Conservation (phyloP, 2,329 filamentous ascomycete species). For the Lachnellula cervina region DNA sequence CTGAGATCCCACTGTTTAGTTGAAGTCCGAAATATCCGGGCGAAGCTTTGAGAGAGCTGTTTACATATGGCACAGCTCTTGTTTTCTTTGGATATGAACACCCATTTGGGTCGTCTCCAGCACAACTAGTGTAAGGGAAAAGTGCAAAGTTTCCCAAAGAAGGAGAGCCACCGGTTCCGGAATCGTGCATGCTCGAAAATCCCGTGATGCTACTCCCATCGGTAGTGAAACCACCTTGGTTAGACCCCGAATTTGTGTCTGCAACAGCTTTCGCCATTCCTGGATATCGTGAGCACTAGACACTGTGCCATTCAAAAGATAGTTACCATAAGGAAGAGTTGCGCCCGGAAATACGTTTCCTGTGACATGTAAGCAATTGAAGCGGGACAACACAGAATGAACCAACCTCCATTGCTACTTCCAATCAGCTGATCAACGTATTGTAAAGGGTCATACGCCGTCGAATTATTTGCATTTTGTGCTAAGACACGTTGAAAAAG, state of each 20-base stretch:
- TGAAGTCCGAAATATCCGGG: constrained; percentile 63
- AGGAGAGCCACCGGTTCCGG: constrained; percentile 41
- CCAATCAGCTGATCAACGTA: constrained; percentile 50
- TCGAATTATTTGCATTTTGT: constrained; percentile 16
- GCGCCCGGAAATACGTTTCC: constrained; percentile 51
- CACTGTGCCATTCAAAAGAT: neutral
- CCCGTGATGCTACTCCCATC: constrained; percentile 46
- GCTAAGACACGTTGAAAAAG: constrained; percentile 1
- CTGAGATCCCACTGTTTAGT: constrained; percentile 50
- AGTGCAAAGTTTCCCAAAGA: constrained; percentile 44
- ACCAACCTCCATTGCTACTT: constrained; percentile 45
- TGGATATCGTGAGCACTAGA: constrained; percentile 20
- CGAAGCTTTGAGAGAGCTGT: constrained; percentile 47
- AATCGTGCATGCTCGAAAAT: constrained; percentile 45
- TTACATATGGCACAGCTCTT: constrained; percentile 39
- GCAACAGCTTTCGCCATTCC: constrained; percentile 53
- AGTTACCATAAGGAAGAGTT: constrained; percentile 41
- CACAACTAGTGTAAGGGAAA: constrained; percentile 39
- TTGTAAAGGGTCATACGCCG: constrained; percentile 34
- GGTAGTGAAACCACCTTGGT: constrained; percentile 42
- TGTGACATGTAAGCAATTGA: neutral
- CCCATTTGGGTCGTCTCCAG: constrained; percentile 46
- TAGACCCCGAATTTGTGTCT: constrained; percentile 42
- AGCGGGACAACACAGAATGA: neutral
- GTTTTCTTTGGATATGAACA: constrained; percentile 49